Evolutionary conservation across 345 rosid genomes (phyloP), one percentile per base, ranked within the genome.

Genomic region (Laguncularia racemosa): DNA sequence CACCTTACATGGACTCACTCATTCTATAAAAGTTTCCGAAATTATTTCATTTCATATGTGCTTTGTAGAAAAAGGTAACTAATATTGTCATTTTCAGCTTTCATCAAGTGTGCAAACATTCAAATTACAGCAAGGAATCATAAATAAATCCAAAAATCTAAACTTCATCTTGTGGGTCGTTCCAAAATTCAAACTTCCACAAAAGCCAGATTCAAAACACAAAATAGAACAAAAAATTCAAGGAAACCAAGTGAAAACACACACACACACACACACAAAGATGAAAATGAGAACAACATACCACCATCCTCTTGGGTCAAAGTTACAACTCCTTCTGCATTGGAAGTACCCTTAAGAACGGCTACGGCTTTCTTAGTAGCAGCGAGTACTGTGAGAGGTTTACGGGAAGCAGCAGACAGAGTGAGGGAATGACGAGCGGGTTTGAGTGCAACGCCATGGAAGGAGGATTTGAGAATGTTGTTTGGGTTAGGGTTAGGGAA

Each of bases 351-450:
- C 70, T 77, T 89, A 46, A 93, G 84, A n/a, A 89, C 97, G 10
- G 91, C 97, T 0, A 93, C 96, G 15, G 95, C 97, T 58, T 93
- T 89, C 71, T 89, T 89, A 43, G 84, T 47, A 53, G 80, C 85
- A 50, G 89, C 86, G 12, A 80, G 71, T 20, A 92, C 76, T 1
- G 80, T 65, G 46, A 83, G 68, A 0, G 89, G 48, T 74, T 71
- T 83, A 46, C 75, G 48, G 14, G 72, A 38, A 46, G 68, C 48
- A 20, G 82, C 68, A 45, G 70, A 56, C 52, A 73, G 44, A 60
- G 80, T n/a, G 23, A 75, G 64, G 46, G 80, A 68, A 43, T 61
- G 78, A 40, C 75, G 82, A 50, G 73, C 63, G 20, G 74, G 69
- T 38, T 71, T 74, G 63, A 82, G 79, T 54, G 95, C 75, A 65